A percentile compares a stretch with the other conserved stretches of the same genome.
These are phyloP conservation scores for Rubroboletus satanas DNA, from an alignment of 768 basidiomycete species.

Conservation along the genomic window DNA sequence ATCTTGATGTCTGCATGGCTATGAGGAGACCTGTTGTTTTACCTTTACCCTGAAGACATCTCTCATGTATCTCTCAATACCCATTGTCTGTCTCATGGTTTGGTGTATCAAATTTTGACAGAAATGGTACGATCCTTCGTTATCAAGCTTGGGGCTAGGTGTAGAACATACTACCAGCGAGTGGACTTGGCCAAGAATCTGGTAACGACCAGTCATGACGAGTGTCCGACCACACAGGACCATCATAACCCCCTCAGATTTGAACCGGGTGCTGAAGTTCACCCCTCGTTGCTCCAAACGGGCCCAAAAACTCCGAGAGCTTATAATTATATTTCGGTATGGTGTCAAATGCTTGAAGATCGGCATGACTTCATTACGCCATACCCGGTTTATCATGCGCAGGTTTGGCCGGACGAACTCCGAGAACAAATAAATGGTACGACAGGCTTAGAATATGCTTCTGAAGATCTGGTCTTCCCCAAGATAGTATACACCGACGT, in stretches of 20 bases:
- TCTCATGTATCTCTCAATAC: neutral
- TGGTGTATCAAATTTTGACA: neutral
- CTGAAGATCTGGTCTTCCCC: neutral
- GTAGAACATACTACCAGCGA: neutral
- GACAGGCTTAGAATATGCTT: neutral
- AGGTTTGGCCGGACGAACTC: neutral
- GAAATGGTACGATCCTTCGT: neutral
- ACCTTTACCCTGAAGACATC: slow-evolving; percentile 16
- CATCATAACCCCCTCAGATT: too few relatives aligned
- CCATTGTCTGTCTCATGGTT: neutral
- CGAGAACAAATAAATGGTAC: neutral
- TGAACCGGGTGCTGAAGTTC: neutral
- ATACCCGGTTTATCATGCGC: neutral
- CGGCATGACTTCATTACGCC: neutral
- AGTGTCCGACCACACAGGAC: too few relatives aligned
- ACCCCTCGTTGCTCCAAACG: neutral
- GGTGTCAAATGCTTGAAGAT: neutral
- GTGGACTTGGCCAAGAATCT: too few relatives aligned
- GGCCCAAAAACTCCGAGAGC: neutral
- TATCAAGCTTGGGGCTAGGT: neutral
- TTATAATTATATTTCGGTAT: too few relatives aligned
- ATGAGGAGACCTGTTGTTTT: slow-evolving; percentile 17
- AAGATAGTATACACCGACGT: neutral
- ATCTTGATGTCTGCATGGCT: slow-evolving; percentile 24
- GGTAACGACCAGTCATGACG: too few relatives aligned